A percentile compares a stretch with the other conserved stretches of the same genome.
Conservation (phyloP, 352 stramenopile species). For the Globisporangium acanthophoron region DNA sequence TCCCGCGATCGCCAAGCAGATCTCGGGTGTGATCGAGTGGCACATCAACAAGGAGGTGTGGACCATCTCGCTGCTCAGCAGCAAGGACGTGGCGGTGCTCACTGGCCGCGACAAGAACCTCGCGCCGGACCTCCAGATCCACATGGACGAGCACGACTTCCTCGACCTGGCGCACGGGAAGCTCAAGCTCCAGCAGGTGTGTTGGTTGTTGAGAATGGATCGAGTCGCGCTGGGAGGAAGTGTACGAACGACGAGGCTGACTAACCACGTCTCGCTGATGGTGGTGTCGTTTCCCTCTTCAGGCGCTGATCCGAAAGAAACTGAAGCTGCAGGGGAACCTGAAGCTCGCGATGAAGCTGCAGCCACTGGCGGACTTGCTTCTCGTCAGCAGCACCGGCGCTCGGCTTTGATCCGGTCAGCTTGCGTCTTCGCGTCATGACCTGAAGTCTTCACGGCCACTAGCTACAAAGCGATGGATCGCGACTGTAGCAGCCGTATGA, state of each 20-base stretch:
- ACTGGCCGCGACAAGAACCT: slow-evolving; percentile 43
- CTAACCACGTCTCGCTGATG: not conserved
- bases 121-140: slow-evolving; percentile 48
- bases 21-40: slow-evolving; percentile 59
- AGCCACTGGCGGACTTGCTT: slow-evolving; percentile 59
- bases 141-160: slow-evolving; percentile 68
- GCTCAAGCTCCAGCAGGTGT: slow-evolving; percentile 49
- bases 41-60: slow-evolving; percentile 67
- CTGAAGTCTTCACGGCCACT: no score
- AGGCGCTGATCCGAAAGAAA: slow-evolving; percentile 62
- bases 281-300: not conserved
- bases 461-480: no score
- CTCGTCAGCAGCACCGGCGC: slow-evolving; percentile 21
- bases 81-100: slow-evolving; percentile 32
- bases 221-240: not conserved
- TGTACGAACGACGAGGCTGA: not conserved
- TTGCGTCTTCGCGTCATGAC: no score
- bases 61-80: slow-evolving; percentile 54
- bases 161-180: slow-evolving; percentile 51
- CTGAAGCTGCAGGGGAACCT: slow-evolving; percentile 59
- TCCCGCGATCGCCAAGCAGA: slow-evolving; percentile 43
- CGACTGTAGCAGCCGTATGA: no score
- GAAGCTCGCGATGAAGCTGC: slow-evolving; percentile 69
- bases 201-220: not conserved
- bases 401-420: slow-evolving; percentile 2